Evolutionary conservation across 495 filamentous ascomycete genomes (phyloP).

Genomic region (Pseudomonodictys pantanalensis): DNA sequence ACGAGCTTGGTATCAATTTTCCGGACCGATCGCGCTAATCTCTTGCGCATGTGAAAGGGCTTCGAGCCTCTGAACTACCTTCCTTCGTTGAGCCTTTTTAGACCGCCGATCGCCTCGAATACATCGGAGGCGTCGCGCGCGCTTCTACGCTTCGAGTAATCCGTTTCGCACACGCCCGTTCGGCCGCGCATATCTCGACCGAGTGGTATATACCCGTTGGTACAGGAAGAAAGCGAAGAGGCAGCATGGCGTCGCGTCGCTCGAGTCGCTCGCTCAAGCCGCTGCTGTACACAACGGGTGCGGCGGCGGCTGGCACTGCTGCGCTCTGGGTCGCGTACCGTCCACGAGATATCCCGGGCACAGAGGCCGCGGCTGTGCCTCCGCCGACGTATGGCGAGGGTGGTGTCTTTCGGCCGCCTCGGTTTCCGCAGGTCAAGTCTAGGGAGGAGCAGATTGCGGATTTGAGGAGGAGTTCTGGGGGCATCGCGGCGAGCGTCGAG

Average conservation of each 20-base stretch:
- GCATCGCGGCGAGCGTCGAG: conserved; percentile 16
- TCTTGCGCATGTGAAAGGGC: background rate
- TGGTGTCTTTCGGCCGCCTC: conserved; percentile 74
- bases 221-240: too few relatives aligned
- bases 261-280: conserved; percentile 56
- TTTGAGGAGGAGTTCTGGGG: conserved; percentile 48
- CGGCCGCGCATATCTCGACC: background rate
- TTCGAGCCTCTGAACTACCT: background rate
- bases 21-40: background rate
- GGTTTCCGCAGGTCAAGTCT: conserved; percentile 74
- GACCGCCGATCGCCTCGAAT: too few relatives aligned
- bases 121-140: too few relatives aligned
- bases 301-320: conserved; percentile 56
- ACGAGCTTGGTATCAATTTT: too few relatives aligned
- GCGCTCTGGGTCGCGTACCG: conserved; percentile 76
- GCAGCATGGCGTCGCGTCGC: conserved; percentile 30
- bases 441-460: conserved; percentile 64
- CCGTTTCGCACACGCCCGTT: background rate
- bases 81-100: background rate
- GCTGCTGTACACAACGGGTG: conserved; percentile 61
- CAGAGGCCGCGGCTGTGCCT: conserved; percentile 72
- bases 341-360: conserved; percentile 81
- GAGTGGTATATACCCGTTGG: too few relatives aligned
- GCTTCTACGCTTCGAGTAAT: too few relatives aligned
- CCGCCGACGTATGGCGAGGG: conserved; percentile 76